These are phyloP conservation scores for Talaromyces nanjingensis DNA, from an alignment of 495 filamentous ascomycete species.

Conservation along the genomic window DNA sequence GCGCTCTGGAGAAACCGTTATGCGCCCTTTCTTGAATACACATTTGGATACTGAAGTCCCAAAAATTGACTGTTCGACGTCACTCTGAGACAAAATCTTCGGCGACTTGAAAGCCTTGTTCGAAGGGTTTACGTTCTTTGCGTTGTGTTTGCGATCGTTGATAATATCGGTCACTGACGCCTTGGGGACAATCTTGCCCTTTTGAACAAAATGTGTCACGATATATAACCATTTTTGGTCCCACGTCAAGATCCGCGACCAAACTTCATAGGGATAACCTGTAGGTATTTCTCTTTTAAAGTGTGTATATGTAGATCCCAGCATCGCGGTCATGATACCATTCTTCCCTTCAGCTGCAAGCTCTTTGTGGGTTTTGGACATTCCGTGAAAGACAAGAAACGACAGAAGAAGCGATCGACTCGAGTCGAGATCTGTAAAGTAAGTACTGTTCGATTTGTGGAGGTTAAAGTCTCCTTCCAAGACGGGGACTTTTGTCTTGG, in stretches of 20 bases:
- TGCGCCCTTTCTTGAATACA: slow-evolving; percentile 67
- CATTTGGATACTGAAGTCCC: slow-evolving; percentile 67
- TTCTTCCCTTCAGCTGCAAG: slow-evolving; percentile 18
- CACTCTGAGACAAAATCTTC: neutral
- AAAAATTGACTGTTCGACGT: slow-evolving; percentile 32
- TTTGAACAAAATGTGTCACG: slow-evolving; percentile 57
- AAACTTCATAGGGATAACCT: slow-evolving; percentile 49
- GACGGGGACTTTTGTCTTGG: slow-evolving; percentile 1
- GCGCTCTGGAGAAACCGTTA: slow-evolving; percentile 66
- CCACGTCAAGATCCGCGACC: slow-evolving; percentile 52
- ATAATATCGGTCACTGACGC: neutral
- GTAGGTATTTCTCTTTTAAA: slow-evolving; percentile 53
- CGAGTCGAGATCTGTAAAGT: slow-evolving; percentile 57
- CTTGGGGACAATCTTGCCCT: slow-evolving; percentile 29
- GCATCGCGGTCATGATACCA: slow-evolving; percentile 25
- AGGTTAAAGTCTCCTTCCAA: slow-evolving; percentile 47
- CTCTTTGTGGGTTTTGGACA: slow-evolving; percentile 21
- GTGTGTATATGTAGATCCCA: slow-evolving; percentile 47
- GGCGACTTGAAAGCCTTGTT: neutral
- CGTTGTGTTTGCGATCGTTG: neutral
- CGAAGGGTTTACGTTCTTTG: neutral
- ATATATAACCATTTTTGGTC: slow-evolving; percentile 68
- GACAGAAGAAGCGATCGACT: slow-evolving; percentile 45
- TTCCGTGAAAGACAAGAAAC: slow-evolving; percentile 39
- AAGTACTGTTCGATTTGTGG: slow-evolving; percentile 56